phyloP scores from a whole-genome alignment of 2,329 filamentous ascomycete genomes.

The Exophiala sideris region DNA sequence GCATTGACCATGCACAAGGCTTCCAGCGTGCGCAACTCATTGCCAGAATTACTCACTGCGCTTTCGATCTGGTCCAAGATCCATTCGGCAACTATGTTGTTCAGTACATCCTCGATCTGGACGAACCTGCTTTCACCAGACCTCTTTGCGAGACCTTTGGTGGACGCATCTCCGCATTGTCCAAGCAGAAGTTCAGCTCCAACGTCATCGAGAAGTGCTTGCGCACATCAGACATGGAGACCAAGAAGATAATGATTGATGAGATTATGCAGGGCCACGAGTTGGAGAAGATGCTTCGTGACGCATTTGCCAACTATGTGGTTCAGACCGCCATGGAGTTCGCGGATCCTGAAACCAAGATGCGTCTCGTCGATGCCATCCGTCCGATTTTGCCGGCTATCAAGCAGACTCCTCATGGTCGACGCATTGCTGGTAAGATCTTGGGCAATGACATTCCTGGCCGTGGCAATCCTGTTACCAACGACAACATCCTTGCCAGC shows the following conservation, averaged over 20 bases:
- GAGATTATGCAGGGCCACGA: slow-evolving; percentile 74
- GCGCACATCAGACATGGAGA: slow-evolving; percentile 71
- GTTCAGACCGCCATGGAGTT: slow-evolving; percentile 94
- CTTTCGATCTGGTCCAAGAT: slow-evolving; percentile 87
- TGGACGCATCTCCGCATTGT: slow-evolving; percentile 67
- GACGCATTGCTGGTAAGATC: slow-evolving; percentile 89
- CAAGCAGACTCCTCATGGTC: slow-evolving; percentile 87
- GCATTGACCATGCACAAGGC: slow-evolving; percentile 93
- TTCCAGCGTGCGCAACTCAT: slow-evolving; percentile 86
- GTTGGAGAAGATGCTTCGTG: slow-evolving; percentile 83
- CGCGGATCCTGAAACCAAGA: slow-evolving; percentile 68
- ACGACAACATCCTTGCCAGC: slow-evolving; percentile 38
- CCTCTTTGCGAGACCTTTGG: slow-evolving; percentile 80
- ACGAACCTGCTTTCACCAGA: slow-evolving; percentile 81
- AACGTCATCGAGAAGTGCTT: slow-evolving; percentile 98
- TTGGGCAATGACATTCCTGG: slow-evolving; percentile 50
- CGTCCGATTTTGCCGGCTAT: slow-evolving; percentile 81
- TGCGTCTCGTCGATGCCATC: slow-evolving; percentile 75
- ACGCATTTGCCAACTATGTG: slow-evolving; percentile 96
- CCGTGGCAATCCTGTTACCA: slow-evolving; percentile 40
- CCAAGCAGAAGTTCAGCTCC: slow-evolving; percentile 98
- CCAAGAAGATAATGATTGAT: slow-evolving; percentile 76
- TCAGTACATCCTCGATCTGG: slow-evolving; percentile 95
- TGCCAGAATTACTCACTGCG: slow-evolving; percentile 78
- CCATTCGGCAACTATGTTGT: slow-evolving; percentile 98